These are phyloP conservation scores for Aspergillus sp. DNA, from an alignment of 2,329 filamentous ascomycete genomes.

Conservation along the genomic window DNA sequence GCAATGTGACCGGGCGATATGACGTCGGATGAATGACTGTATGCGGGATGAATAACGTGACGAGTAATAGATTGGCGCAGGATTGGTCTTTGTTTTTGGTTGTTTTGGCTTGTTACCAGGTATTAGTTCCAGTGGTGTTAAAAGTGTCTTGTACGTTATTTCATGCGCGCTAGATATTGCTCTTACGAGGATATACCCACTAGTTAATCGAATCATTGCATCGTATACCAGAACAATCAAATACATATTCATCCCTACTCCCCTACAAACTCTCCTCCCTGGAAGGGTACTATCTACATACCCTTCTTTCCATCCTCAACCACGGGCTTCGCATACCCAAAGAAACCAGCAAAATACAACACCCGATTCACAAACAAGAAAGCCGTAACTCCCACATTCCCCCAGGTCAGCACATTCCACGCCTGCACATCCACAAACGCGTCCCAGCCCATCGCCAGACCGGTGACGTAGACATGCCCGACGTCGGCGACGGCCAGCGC, in stretches of 20 bases:
- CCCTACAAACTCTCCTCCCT: too few species aligned
- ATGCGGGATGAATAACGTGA: slow-evolving; percentile 1
- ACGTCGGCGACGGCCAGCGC: slow-evolving; percentile 66
- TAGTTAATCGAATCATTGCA: too few species aligned
- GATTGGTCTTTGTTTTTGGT: neutral
- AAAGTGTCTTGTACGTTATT: neutral
- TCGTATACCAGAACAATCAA: too few species aligned
- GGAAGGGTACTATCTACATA: too few species aligned
- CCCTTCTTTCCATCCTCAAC: slow-evolving; percentile 29
- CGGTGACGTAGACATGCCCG: slow-evolving; percentile 65
- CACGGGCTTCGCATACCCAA: slow-evolving; percentile 47
- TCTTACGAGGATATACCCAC: neutral
- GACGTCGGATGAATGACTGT: too few species aligned
- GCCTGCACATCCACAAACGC: slow-evolving; percentile 51
- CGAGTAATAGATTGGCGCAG: slow-evolving; percentile 6
- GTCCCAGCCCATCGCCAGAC: slow-evolving; percentile 57
- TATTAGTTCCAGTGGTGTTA: neutral
- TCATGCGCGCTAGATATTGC: neutral
- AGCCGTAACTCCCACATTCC: slow-evolving; percentile 66
- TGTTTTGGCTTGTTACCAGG: neutral
- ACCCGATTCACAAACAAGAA: slow-evolving; percentile 59
- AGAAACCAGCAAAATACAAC: slow-evolving; percentile 59
- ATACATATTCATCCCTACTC: too few species aligned
- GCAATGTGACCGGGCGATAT: too few species aligned
- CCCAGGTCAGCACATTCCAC: slow-evolving; percentile 73